Conservation (phyloP, 2,329 filamentous ascomycete species). For the Diplodia seriata region DNA sequence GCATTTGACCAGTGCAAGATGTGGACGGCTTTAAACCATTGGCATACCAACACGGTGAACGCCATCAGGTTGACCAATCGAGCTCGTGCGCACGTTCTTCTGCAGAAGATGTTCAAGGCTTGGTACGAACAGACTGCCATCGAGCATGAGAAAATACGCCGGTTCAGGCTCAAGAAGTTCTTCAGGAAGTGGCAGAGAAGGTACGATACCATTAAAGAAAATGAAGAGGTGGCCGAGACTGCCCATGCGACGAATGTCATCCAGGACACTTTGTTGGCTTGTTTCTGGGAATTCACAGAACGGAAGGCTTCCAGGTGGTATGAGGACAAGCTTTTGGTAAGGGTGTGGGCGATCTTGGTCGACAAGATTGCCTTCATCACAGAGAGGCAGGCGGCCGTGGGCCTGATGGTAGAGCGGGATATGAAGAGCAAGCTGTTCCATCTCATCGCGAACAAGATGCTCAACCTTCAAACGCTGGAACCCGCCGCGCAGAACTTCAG, state of each 20-base stretch:
- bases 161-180: constrained; percentile 62
- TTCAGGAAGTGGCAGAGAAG: constrained; percentile 61
- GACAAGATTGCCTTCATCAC: constrained; percentile 39
- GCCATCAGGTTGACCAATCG: constrained; percentile 70
- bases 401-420: constrained; percentile 35
- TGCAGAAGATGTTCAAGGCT: constrained; percentile 71
- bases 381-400: constrained; percentile 39
- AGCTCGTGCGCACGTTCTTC: constrained; percentile 73
- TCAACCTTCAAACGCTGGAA: constrained; percentile 40
- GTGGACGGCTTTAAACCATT: constrained; percentile 70
- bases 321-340: constrained; percentile 40
- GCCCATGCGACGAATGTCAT: constrained; percentile 46
- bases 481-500: constrained; percentile 47
- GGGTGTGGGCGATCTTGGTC: constrained; percentile 41
- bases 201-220: constrained; percentile 45
- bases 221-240: constrained; percentile 43
- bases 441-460: constrained; percentile 35
- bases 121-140: constrained; percentile 71
- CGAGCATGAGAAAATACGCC: constrained; percentile 62
- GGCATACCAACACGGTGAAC: constrained; percentile 70
- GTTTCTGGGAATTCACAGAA: constrained; percentile 49
- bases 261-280: constrained; percentile 43
- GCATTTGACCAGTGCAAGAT: constrained; percentile 71
- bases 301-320: constrained; percentile 45
- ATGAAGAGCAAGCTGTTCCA: constrained; percentile 41